phyloP scores from a whole-genome alignment of 768 basidiomycete species.

The Fomitopsis pulvina region DNA sequence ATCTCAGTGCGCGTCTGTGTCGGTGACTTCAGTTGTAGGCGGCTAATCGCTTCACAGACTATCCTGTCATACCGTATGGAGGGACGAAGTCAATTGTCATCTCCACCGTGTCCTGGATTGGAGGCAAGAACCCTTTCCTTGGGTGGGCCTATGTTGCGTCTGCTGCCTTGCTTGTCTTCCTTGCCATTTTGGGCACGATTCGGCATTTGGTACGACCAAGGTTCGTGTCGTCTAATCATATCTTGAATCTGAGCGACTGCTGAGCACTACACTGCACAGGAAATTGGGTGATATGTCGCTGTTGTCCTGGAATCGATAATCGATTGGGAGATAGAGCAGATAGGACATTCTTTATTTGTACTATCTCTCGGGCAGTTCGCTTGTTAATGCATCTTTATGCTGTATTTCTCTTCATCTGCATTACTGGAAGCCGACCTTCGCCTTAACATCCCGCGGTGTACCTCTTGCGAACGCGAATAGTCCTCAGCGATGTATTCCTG shows the following conservation, averaged over 20 bases:
- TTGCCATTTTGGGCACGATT: constrained; percentile 84
- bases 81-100: constrained; percentile 97
- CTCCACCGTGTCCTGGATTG: constrained; percentile 97
- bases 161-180: constrained; percentile 77
- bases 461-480: too few relatives aligned
- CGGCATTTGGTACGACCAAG: constrained; percentile 92
- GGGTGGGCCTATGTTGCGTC: constrained; percentile 97
- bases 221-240: constrained; percentile 30
- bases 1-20: constrained; percentile 61
- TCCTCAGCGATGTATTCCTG: too few relatives aligned
- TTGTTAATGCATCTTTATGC: constrained; percentile 2
- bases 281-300: constrained; percentile 84
- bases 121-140: constrained; percentile 96
- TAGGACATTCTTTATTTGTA: not conserved
- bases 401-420: constrained; percentile 1
- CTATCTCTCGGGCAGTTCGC: not conserved
- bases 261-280: constrained; percentile 29
- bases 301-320: constrained; percentile 82
- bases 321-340: not conserved
- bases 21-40: constrained; percentile 8
- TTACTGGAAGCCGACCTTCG: too few relatives aligned
- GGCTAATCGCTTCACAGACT: constrained; percentile 49
- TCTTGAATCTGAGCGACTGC: constrained; percentile 7
- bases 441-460: too few relatives aligned
- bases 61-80: constrained; percentile 82